Evolutionary conservation across 2,329 filamentous ascomycete genomes (phyloP), one percentile per base, ranked within the genome.

Genomic region (Penicillium sp.): DNA sequence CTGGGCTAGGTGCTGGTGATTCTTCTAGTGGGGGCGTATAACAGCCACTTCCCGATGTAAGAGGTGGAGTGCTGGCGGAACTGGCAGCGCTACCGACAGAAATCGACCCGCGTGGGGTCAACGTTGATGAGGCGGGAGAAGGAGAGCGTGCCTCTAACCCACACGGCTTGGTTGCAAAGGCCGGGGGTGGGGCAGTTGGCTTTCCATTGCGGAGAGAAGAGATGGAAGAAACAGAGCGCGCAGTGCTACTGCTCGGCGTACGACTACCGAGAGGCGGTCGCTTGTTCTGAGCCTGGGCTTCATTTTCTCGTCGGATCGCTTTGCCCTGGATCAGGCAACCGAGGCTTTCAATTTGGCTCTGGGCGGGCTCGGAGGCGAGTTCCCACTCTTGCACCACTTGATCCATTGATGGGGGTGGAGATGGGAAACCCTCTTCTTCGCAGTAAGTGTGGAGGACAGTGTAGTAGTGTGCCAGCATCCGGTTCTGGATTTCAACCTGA

Each of bases 401-500:
- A 16, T 82, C 77, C 70, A 88, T 82, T 11, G 81, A 75, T 2
- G 84, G 82, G 8, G 85, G 73, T 1, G 84, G 82, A 30, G 81
- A 82, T 0, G 82, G 82, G 52, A 88, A 82, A 4, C 75, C 71
- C 50, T 80, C 72, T 18, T 82, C 75, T 49, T 80, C 72, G 50
- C 82, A 86, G 61, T 83, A 92, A 39, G 76, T 78, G 57, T 88
- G 80, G 5, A 90, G 67, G 3, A 79, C 73, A 1, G 85, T 92
- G 64, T 92, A 92, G 51, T 86, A 80, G 44, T 88, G 73, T 0
- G 80, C 85, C 4, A 92, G 76, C 35, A 92, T 70, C 31, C 79
- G 77, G 58, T 88, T 88, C 61, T 90, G 85, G 17, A 88, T 79
- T 56, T 83, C 72, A 30, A 90, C 78, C 54, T 89, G 82, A 23